Evolutionary conservation across 176 grass and related monocot genomes (phyloP).

Genomic region (Oropetium thomaeum): DNA sequence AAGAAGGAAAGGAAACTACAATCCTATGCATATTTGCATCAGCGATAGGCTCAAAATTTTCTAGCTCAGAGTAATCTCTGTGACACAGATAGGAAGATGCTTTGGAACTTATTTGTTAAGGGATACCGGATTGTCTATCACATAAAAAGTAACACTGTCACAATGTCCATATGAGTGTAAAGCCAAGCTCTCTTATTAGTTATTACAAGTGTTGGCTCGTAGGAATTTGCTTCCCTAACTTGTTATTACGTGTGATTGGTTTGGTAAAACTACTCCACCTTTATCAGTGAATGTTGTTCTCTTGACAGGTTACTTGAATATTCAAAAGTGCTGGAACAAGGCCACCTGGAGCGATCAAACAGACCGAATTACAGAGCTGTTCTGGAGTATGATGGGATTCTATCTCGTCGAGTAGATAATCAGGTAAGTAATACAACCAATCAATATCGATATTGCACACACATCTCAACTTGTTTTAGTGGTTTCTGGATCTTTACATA

Average conservation of each 20-base stretch:
- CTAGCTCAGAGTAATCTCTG: neutral
- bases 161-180: neutral
- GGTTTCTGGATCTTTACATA: neutral
- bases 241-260: slow-evolving; percentile 13
- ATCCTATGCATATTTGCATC: neutral
- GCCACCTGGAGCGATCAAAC: slow-evolving; percentile 65
- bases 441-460: neutral
- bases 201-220: neutral
- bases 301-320: slow-evolving; percentile 67
- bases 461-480: neutral
- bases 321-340: slow-evolving; percentile 59
- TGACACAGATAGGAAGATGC: neutral
- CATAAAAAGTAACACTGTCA: neutral
- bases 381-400: slow-evolving; percentile 79
- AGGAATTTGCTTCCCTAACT: neutral
- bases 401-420: slow-evolving; percentile 46
- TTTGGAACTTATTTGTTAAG: neutral
- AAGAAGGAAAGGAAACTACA: neutral
- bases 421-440: slow-evolving; percentile 48
- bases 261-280: neutral
- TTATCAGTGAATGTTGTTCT: slow-evolving; percentile 27
- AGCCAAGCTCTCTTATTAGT: neutral
- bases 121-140: neutral
- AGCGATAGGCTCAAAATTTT: neutral
- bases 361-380: slow-evolving; percentile 76